These are phyloP conservation scores for Aspergillus phoenicis DNA, from an alignment of 2,329 filamentous ascomycete species.

Conservation along the genomic window DNA sequence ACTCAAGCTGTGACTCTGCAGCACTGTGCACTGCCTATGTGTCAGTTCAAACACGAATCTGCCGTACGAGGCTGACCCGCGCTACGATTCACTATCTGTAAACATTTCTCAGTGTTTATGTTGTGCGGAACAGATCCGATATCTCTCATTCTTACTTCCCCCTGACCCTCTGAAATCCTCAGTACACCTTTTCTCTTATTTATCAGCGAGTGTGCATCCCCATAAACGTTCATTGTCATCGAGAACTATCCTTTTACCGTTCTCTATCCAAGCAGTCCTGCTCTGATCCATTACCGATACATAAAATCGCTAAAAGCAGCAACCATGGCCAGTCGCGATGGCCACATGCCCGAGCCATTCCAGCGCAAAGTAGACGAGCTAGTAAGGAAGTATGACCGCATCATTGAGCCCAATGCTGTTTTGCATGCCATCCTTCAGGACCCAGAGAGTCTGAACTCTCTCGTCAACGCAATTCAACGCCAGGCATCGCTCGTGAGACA, in stretches of 20 bases:
- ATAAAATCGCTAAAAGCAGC: neutral
- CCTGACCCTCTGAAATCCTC: too few species aligned
- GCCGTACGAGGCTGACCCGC: too few species aligned
- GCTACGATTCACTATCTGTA: neutral
- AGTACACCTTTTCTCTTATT: neutral
- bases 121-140: too few species aligned
- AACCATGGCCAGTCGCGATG: conserved; percentile 3
- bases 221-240: neutral
- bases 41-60: too few species aligned
- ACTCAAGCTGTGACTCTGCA: neutral
- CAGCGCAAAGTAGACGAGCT: conserved; percentile 26
- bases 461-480: conserved; percentile 38
- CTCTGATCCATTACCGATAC: neutral
- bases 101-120: neutral
- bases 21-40: neutral
- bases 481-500: conserved; percentile 39
- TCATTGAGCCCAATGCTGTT: conserved; percentile 29
- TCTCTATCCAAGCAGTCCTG: neutral
- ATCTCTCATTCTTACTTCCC: too few species aligned
- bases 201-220: neutral
- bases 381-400: conserved; percentile 30
- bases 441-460: conserved; percentile 25
- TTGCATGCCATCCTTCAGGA: conserved; percentile 35
- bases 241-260: neutral
- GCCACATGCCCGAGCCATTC: neutral